Evolutionary conservation across 176 grass and related monocot species (phyloP), one percentile per base, ranked within the genome.

Genomic region (Eleusine coracana): DNA sequence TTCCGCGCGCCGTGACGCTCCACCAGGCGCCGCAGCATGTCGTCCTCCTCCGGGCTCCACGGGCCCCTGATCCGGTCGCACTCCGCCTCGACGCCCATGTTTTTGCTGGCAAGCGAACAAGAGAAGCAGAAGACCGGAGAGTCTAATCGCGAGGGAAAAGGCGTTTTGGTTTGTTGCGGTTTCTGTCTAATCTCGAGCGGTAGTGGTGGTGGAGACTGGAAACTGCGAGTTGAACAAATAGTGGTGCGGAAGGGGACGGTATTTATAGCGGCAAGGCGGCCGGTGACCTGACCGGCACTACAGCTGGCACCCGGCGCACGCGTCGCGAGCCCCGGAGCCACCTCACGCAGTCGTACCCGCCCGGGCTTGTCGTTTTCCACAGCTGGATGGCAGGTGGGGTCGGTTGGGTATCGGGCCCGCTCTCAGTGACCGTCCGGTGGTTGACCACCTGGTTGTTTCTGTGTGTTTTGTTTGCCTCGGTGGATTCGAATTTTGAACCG

Each of bases 11-110:
- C 92, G 75, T 95, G 92, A n/a, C 56, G 83, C 55, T 91, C 86
- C 74, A 98, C 96, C 3, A 98, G 86, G 40, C 49, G 81, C 68
- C 92, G 92, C 49, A 98, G 87, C 71, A 91, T 75, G 44, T 84
- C 89, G 82, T 98, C 96, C 79, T 98, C 96, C 87, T 98, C 92
- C 7, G 92, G 89, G 55, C 96, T 98, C 96, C 96, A 98, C 0
- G 96, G 92, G 0, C 96, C 96, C 73, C 94, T 88, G 75, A 93
- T 98, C 92, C 92, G 38, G 50, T 90, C 88, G 63, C 75, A 44
- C 4, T 86, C 83, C 6, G 7, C 58, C 28, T 86, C 88, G 2
- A 38, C 58, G 6, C 60, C 81, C 38, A 87, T 74, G 4, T 16
- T 34, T 34, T 34, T 1, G 31, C 31, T 18, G 28, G 28, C 20